A percentile compares a stretch with the other conserved stretches of the same genome.
These are phyloP conservation scores for Podila clonocystis DNA, from an alignment of 192 early-diverging fungal species.

Conservation along the genomic window DNA sequence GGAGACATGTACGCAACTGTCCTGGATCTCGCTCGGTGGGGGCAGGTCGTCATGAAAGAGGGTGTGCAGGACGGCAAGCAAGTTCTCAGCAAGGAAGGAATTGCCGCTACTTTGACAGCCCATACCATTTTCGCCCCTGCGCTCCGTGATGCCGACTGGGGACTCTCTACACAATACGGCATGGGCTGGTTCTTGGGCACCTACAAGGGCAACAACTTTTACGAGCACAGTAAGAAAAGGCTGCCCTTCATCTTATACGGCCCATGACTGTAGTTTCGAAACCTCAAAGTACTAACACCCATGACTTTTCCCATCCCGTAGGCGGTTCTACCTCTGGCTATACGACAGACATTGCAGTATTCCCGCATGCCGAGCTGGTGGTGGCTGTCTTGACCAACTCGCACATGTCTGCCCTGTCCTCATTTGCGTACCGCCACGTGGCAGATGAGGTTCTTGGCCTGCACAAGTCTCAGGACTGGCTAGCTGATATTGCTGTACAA, in stretches of 20 bases:
- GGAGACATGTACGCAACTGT: conserved; percentile 25
- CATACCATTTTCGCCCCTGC: neutral
- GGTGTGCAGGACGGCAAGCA: conserved; percentile 19
- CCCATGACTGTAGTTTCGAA: too few relatives aligned
- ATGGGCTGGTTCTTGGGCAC: neutral
- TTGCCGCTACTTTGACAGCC: neutral
- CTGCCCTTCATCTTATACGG: neutral
- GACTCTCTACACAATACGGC: neutral
- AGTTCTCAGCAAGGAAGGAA: conserved; percentile 1
- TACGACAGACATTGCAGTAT: neutral
- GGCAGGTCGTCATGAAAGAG: neutral
- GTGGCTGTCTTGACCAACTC: neutral
- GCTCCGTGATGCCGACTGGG: neutral
- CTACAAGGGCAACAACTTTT: neutral
- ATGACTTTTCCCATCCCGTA: neutral
- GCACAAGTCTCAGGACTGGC: neutral
- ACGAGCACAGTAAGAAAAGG: neutral
- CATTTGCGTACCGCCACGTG: neutral
- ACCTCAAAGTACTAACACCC: neutral
- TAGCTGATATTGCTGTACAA: neutral
- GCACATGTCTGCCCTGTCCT: neutral
- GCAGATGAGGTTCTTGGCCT: neutral
- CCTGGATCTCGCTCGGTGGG: conserved; percentile 14
- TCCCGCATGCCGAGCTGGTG: neutral
- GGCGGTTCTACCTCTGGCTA: neutral